These are phyloP conservation scores for Athelia sp. DNA, from an alignment of 1,284 basidiomycete species.

Conservation along the genomic window DNA sequence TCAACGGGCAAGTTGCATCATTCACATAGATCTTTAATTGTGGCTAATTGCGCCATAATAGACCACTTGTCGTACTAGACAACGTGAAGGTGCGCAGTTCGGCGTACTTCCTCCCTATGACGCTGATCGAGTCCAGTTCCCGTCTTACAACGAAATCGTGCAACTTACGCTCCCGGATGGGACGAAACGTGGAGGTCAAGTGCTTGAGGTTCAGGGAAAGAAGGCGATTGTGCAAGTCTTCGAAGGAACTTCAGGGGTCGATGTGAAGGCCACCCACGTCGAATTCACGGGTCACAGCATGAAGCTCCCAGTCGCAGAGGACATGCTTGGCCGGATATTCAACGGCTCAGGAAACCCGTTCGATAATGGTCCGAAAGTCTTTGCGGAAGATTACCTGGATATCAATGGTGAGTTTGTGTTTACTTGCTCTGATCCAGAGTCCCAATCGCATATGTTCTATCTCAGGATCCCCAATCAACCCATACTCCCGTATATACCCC, in stretches of 20 bases:
- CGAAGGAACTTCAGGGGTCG: slow-evolving; percentile 96
- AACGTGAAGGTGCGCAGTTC: slow-evolving; percentile 83
- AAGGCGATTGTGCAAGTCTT: slow-evolving; percentile 99
- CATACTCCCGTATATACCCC: slow-evolving; percentile 98
- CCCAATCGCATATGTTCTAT: slow-evolving; percentile 4
- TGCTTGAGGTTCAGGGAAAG: slow-evolving; percentile 97
- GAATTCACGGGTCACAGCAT: slow-evolving; percentile 98
- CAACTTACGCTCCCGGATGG: slow-evolving; percentile 96
- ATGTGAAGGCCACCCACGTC: slow-evolving; percentile 96
- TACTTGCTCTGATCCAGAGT: slow-evolving; percentile 5
- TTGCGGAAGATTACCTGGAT: slow-evolving; percentile 98
- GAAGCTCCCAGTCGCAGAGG: slow-evolving; percentile 99
- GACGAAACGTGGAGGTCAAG: slow-evolving; percentile 92
- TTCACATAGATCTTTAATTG: slow-evolving; percentile 6
- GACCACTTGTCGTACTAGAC: slow-evolving; percentile 93
- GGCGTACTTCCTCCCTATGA: slow-evolving; percentile 8
- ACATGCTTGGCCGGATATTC: slow-evolving; percentile 99
- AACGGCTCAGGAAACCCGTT: slow-evolving; percentile 98
- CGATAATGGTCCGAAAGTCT: slow-evolving; percentile 98
- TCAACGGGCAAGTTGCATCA: slow-evolving; percentile 76
- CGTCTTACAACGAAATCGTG: slow-evolving; percentile 99
- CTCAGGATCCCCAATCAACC: slow-evolving; percentile 96
- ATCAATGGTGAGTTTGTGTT: slow-evolving; percentile 78
- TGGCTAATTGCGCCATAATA: slow-evolving; percentile 27
- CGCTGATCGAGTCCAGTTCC: slow-evolving; percentile 57